Base-by-base conservation (phyloP, 2,329 filamentous ascomycete species). In the Calonectria hawksworthii region DNA sequence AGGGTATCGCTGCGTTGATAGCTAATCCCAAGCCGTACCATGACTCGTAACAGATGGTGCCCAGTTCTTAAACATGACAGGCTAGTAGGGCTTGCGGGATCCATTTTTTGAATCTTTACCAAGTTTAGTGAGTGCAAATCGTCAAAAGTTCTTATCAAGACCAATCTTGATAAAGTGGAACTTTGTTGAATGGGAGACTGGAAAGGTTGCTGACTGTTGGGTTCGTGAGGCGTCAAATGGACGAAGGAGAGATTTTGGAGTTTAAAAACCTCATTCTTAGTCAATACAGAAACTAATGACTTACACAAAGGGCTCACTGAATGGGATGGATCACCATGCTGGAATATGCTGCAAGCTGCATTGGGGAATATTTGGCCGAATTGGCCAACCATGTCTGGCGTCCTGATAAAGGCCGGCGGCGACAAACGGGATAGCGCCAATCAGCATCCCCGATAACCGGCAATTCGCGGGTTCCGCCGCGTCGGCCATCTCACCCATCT, bases 371-470 rank as follows among this genome's bases (percentile, higher is more conserved):
- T n/a, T n/a, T 28, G 21, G 34, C 4, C 34, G 28, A 36, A 68
- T 51, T 56, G 56, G 63, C 71, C 71, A 73, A 73, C 56, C 65
- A 65, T 32, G 32, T 54, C 34, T 32, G 47, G 30, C 56, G 34
- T 38, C 36, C 56, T 63, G 56, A 63, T 68, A 68, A 56, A 56
- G 50, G 34, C 50, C 50, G 65, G 68, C 26, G 47, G 68, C 54
- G 56, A 21, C 30, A 59, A 56, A 44, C 32, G 56, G 44, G 34
- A 69, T 63, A 51, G 41, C 64, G 38, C 63, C 64, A 68, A 63
- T 63, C 64, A 64, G 38, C n/a, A 30, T 34, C 23, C 32, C 34
- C 44, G 23, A 56, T 67, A 68, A 41, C 70, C 70, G 65, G 65
- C 65, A 72, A 64, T 69, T 69, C 36, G 56, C 61, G 66, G 28